Conservation (phyloP, 1,284 basidiomycete genomes). For the Apiotrichum siamense region DNA sequence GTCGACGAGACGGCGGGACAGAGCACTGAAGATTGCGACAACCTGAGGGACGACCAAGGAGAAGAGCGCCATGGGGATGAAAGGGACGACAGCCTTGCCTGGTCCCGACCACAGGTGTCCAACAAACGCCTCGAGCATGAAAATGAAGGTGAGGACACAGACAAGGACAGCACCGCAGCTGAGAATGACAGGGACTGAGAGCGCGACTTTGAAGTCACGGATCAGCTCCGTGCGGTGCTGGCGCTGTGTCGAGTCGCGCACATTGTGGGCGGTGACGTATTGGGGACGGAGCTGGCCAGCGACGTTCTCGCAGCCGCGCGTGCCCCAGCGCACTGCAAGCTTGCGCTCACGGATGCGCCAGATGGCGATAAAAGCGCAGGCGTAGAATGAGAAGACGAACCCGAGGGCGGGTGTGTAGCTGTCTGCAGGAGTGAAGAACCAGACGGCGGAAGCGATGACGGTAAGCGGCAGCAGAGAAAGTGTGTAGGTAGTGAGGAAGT, state of each 20-base stretch:
- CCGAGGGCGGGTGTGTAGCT: slow-evolving; percentile 77
- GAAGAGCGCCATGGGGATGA: slow-evolving; percentile 80
- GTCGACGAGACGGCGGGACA: slow-evolving; percentile 65
- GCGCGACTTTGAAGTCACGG: slow-evolving; percentile 63
- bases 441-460: slow-evolving; percentile 38
- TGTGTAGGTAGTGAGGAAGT: slow-evolving; percentile 78
- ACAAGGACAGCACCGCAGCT: slow-evolving; percentile 67
- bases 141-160: slow-evolving; percentile 67
- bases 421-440: slow-evolving; percentile 50
- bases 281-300: slow-evolving; percentile 66
- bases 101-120: slow-evolving; percentile 79
- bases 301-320: slow-evolving; percentile 59
- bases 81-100: slow-evolving; percentile 67
- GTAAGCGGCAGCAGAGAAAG: slow-evolving; percentile 59
- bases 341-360: slow-evolving; percentile 79
- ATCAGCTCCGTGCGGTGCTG: slow-evolving; percentile 24
- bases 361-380: slow-evolving; percentile 75
- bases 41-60: slow-evolving; percentile 74
- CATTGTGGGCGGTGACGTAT: slow-evolving; percentile 50
- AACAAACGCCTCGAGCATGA: slow-evolving; percentile 82
- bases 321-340: slow-evolving; percentile 72
- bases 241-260: slow-evolving; percentile 20
- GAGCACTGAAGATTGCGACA: slow-evolving; percentile 66
- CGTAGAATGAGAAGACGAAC: slow-evolving; percentile 67
- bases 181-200: slow-evolving; percentile 70